phyloP scores from a whole-genome alignment of 2,329 filamentous ascomycete species.

The Sporothrix curviconia region DNA sequence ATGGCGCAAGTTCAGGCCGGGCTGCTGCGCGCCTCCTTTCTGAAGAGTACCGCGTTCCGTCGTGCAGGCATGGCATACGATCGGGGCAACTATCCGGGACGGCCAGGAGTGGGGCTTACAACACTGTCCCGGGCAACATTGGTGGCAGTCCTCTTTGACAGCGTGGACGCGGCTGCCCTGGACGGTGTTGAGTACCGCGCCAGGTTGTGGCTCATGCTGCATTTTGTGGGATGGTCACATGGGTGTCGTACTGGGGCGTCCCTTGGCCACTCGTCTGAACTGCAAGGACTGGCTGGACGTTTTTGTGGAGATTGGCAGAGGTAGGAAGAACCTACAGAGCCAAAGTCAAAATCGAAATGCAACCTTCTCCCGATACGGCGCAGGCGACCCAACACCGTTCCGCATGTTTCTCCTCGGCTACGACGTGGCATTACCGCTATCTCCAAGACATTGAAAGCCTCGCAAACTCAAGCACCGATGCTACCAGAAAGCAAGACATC shows the following conservation, averaged over 20 bases:
- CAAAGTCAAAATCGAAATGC: too few species aligned
- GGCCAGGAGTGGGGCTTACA: not conserved
- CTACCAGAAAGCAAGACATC: not conserved
- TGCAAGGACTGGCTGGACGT: not conserved
- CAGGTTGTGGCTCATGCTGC: not conserved
- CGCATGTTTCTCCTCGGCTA: not conserved
- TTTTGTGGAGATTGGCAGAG: not conserved
- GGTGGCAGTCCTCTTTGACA: not conserved
- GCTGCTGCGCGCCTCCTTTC: not conserved
- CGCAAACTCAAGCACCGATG: not conserved
- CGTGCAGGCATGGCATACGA: not conserved
- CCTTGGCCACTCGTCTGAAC: not conserved
- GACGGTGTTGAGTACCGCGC: not conserved
- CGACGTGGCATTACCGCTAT: not conserved
- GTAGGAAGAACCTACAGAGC: not conserved
- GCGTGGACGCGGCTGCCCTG: not conserved
- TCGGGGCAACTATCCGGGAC: not conserved
- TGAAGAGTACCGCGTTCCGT: not conserved
- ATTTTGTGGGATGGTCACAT: constrained; percentile 7
- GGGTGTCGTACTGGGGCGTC: not conserved
- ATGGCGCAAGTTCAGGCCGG: not conserved
- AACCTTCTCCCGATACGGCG: not conserved
- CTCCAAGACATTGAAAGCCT: not conserved
- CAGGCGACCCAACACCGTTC: not conserved
- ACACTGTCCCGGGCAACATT: not conserved